These are phyloP conservation scores for Pythium aristosporum DNA, from an alignment of 352 stramenopile species.

Conservation along the genomic window DNA sequence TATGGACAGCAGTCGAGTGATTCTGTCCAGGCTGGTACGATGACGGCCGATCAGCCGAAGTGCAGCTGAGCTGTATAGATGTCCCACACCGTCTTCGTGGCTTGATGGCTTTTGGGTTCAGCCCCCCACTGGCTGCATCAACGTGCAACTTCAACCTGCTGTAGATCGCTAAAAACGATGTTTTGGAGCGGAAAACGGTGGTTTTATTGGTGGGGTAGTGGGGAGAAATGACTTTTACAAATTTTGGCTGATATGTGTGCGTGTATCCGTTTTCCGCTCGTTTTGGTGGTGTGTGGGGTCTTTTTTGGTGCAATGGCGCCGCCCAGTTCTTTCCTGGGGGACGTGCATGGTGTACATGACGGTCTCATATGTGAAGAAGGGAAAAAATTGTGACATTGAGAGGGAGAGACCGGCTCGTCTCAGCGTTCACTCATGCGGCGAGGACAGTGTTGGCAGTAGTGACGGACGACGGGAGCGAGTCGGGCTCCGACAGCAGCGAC, in stretches of 20 bases:
- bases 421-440: neutral
- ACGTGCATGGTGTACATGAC: neutral
- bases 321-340: slow-evolving; percentile 12
- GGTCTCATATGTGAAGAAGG: too few relatives aligned
- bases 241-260: neutral
- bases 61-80: neutral
- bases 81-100: too few relatives aligned
- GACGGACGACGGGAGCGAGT: slow-evolving; percentile 14
- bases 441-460: slow-evolving; percentile 3
- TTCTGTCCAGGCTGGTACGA: neutral
- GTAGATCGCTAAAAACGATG: too few relatives aligned
- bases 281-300: neutral
- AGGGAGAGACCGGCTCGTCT: too few relatives aligned
- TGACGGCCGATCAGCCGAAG: neutral
- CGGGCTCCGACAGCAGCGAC: slow-evolving; percentile 24
- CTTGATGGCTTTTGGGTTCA: too few relatives aligned
- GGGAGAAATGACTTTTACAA: slow-evolving; percentile 6
- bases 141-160: too few relatives aligned
- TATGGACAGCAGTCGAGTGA: neutral
- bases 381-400: too few relatives aligned
- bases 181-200: neutral
- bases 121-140: too few relatives aligned
- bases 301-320: too few relatives aligned
- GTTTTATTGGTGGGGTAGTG: neutral
- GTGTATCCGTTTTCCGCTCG: neutral